Conservation (phyloP, 2,329 filamentous ascomycete genomes). For the Apiospora phragmitis region DNA sequence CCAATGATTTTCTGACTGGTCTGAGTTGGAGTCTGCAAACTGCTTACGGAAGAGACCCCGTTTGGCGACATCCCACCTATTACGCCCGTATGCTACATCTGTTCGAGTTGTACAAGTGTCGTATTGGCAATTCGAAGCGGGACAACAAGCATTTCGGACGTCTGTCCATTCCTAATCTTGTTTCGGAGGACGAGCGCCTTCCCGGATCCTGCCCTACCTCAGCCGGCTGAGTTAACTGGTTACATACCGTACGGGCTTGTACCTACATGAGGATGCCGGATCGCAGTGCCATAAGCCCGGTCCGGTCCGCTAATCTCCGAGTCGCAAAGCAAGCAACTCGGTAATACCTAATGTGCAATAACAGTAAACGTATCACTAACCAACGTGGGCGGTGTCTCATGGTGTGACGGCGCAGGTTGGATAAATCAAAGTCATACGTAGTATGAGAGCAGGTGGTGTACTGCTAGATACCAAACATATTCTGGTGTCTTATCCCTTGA, state of each 20-base stretch:
- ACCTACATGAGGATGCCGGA: background rate
- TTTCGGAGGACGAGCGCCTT: background rate
- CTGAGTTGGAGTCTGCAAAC: background rate
- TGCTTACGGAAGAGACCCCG: background rate
- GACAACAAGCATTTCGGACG: background rate
- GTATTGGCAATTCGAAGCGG: background rate
- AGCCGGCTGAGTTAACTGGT: background rate
- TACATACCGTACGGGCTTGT: background rate
- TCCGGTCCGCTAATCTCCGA: conserved; percentile 4
- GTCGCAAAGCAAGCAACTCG: background rate
- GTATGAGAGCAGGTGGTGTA: background rate
- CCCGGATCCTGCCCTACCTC: background rate
- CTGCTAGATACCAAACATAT: too few relatives aligned
- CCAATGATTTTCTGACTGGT: background rate
- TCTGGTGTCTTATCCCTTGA: background rate
- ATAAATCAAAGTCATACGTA: background rate
- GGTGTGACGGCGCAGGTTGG: background rate
- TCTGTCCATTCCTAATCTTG: background rate
- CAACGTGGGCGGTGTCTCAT: background rate
- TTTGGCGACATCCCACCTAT: background rate
- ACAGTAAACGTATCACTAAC: background rate
- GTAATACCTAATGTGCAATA: background rate
- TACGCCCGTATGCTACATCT: background rate
- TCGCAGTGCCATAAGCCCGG: background rate
- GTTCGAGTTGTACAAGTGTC: background rate